Conservation (phyloP, 257 asterid species). For the Dorcoceras hygrometricum region DNA sequence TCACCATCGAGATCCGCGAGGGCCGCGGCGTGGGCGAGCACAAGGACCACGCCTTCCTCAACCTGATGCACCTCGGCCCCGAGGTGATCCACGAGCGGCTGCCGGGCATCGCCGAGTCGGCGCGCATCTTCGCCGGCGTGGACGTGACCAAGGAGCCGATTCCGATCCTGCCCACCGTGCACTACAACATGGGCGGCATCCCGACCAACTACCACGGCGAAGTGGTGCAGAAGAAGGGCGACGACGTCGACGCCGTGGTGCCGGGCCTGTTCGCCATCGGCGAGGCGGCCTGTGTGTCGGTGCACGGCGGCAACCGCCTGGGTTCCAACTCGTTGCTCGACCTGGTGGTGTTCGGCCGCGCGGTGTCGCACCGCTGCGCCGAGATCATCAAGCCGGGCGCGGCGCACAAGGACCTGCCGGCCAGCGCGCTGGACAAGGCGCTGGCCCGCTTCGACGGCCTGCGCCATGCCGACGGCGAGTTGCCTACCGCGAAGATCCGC, state of each 20-base stretch:
- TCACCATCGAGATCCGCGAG: constrained; percentile 99
- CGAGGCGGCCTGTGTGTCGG: constrained; percentile 98
- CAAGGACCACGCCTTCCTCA: constrained; percentile 93
- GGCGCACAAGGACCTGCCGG: constrained; percentile 62
- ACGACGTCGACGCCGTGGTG: constrained; percentile 63
- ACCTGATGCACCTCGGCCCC: constrained; percentile 92
- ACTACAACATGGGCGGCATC: constrained; percentile 97
- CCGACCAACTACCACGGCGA: constrained; percentile 94
- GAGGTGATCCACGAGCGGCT: constrained; percentile 95
- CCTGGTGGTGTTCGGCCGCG: constrained; percentile 96
- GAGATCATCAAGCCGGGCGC: constrained; percentile 78
- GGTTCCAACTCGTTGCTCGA: constrained; percentile 98
- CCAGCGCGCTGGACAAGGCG: constrained; percentile 82
- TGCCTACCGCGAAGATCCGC: too few species aligned
- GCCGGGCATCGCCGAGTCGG: constrained; percentile 97
- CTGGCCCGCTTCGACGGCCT: constrained; percentile 93
- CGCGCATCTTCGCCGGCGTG: constrained; percentile 95
- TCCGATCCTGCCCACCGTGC: constrained; percentile 95
- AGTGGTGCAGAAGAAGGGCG: constrained; percentile 54
- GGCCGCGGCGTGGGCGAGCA: constrained; percentile 97
- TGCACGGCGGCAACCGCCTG: constrained; percentile 96
- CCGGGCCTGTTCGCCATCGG: constrained; percentile 98
- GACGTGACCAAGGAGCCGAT: constrained; percentile 97
- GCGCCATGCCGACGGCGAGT: constrained; percentile 86
- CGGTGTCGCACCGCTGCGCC: constrained; percentile 91